Evolutionary conservation across 108 stramenopile species (phyloP).

Genomic region (Skeletonema grethae): DNA sequence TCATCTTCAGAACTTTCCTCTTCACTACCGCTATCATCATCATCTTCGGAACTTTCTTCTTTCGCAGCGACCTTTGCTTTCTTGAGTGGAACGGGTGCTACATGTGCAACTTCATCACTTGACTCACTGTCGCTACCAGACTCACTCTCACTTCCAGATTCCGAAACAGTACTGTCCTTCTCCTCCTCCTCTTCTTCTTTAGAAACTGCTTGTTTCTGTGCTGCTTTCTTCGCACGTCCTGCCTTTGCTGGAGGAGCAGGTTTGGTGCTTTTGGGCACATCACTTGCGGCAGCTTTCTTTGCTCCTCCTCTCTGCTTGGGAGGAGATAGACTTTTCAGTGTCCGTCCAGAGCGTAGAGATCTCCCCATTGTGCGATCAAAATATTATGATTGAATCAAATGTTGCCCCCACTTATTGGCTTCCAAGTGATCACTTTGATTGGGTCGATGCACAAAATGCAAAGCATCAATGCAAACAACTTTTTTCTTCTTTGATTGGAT

Average conservation of each 20-base stretch:
- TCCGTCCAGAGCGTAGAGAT: conserved; percentile 39
- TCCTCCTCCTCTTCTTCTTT: conserved; percentile 11
- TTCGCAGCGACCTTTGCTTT: conserved; percentile 13
- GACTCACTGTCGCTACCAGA: conserved; percentile 29
- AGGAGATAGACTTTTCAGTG: conserved; percentile 44
- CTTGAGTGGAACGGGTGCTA: conserved; percentile 11
- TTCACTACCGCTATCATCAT: conserved; percentile 9
- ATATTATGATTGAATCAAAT: not conserved
- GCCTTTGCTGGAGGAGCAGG: conserved; percentile 10
- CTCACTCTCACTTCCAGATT: conserved; percentile 17
- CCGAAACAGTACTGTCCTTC: conserved; percentile 4
- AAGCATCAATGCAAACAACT: too few relatives aligned
- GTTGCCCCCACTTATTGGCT: not conserved
- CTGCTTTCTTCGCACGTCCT: not conserved
- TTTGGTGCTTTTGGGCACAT: conserved; percentile 11
- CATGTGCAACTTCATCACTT: conserved; percentile 19
- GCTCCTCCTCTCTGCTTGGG: conserved; percentile 17
- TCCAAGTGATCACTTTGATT: not conserved
- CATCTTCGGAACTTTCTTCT: conserved; percentile 4
- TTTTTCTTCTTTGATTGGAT: not conserved
- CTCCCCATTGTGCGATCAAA: conserved; percentile 25
- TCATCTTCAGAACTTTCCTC: conserved; percentile 15
- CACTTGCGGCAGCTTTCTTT: conserved; percentile 15
- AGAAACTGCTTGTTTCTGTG: not conserved
- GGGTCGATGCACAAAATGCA: too few relatives aligned